Percentiles rank a stretch among this genome's conserved stretches.
Evolutionary conservation across 371 early-diverging fungal species (phyloP).

Genomic region (Mucor plumbeus): DNA sequence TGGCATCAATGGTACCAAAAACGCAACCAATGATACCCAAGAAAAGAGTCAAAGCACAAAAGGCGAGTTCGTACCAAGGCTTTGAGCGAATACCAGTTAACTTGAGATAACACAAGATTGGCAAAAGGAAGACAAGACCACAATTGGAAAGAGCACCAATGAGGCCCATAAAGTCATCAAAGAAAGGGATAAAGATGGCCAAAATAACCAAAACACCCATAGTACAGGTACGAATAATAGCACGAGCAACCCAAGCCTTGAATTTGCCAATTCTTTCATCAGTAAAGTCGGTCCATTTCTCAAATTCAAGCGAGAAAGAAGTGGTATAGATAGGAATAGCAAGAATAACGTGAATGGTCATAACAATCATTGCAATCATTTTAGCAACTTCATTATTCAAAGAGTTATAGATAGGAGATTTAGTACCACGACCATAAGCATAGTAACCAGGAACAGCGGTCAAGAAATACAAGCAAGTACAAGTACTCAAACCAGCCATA

Average conservation of each 20-base stretch:
- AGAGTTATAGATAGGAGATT: conserved; percentile 79
- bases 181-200: conserved; percentile 68
- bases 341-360: conserved; percentile 86
- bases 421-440: conserved; percentile 74
- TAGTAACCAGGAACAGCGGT: conserved; percentile 85
- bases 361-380: conserved; percentile 73
- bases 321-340: conserved; percentile 87
- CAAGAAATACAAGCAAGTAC: conserved; percentile 77
- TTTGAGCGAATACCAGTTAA: conserved; percentile 63
- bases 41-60: conserved; percentile 61
- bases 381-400: conserved; percentile 70
- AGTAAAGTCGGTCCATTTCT: conserved; percentile 50
- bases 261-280: conserved; percentile 45
- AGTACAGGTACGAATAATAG: conserved; percentile 56
- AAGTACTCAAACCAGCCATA: conserved; percentile 69
- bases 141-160: conserved; percentile 74
- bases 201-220: conserved; percentile 57
- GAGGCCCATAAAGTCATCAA: conserved; percentile 77
- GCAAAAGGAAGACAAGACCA: conserved; percentile 73
- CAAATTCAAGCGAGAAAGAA: conserved; percentile 80
- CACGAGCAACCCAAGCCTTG: conserved; percentile 57
- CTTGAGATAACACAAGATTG: conserved; percentile 65
- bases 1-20: conserved; percentile 69
- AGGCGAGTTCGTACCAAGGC: conserved; percentile 49
- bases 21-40: conserved; percentile 65